Conservation (phyloP, 2,329 filamentous ascomycete genomes). For the Talaromyces sp. region DNA sequence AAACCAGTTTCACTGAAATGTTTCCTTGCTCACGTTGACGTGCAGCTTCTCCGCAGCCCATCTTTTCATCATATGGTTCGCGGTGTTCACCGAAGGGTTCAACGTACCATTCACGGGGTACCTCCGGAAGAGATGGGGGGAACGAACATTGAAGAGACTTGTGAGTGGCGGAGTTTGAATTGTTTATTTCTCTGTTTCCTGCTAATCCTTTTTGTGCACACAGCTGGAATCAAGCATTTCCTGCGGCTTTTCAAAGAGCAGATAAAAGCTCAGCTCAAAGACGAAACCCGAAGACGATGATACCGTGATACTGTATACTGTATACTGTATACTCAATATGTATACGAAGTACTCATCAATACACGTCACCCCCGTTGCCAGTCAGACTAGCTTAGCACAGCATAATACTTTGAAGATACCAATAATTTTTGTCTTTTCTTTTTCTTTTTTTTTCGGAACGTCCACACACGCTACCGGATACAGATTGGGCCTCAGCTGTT, state of each 20-base stretch:
- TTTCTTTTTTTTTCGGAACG: neutral
- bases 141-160: conserved; percentile 33
- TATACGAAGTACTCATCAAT: neutral
- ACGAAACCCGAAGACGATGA: conserved; percentile 27
- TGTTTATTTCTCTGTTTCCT: neutral
- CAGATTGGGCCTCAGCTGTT: conserved; percentile 18
- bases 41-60: conserved; percentile 38
- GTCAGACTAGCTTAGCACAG: neutral
- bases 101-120: conserved; percentile 36
- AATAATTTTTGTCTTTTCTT: neutral
- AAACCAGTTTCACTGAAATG: neutral
- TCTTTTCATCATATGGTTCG: conserved; percentile 40
- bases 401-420: neutral
- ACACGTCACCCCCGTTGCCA: neutral
- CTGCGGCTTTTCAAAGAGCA: conserved; percentile 38
- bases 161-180: conserved; percentile 15
- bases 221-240: conserved; percentile 28
- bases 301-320: conserved; percentile 11
- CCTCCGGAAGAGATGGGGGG: conserved; percentile 40
- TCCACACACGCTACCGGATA: conserved; percentile 13
- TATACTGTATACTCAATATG: neutral
- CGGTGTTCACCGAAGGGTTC: conserved; percentile 36
- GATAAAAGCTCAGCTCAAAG: conserved; percentile 36
- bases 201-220: neutral
- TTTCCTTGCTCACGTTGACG: neutral